Percentiles rank a stretch among this genome's conserved stretches.
phyloP scores from a whole-genome alignment of 225 moss, liverwort and hornwort species.

The Marchantia polymorpha region DNA sequence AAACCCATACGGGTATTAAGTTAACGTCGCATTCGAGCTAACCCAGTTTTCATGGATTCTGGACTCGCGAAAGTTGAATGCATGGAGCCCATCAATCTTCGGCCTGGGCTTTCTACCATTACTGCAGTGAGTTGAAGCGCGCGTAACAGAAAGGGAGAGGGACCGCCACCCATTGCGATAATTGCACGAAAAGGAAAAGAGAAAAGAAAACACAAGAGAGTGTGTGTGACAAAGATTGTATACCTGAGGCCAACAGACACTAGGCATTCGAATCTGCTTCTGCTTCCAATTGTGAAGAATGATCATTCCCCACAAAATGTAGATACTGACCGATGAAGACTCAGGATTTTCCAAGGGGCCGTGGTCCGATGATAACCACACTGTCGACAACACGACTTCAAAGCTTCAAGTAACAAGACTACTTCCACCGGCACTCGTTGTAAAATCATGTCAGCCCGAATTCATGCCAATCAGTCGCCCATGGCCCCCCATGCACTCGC shows the following conservation, averaged over 20 bases:
- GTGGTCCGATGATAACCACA: neutral
- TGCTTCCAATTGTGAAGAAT: slow-evolving; percentile 20
- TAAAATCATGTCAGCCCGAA: neutral
- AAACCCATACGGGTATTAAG: neutral
- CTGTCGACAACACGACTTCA: neutral
- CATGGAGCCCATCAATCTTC: neutral
- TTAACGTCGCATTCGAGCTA: neutral
- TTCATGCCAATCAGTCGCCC: neutral
- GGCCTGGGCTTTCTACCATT: neutral
- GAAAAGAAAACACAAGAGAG: neutral
- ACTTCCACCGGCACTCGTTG: neutral
- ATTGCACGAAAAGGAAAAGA: neutral
- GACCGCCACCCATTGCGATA: neutral
- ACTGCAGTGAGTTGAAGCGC: neutral
- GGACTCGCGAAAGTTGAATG: neutral
- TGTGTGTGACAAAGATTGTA: neutral
- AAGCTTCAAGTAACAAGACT: neutral
- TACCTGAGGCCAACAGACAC: slow-evolving; percentile 12
- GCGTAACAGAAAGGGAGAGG: slow-evolving; percentile 13
- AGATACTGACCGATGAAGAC: neutral
- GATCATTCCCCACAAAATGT: slow-evolving; percentile 12
- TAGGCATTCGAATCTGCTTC: slow-evolving; percentile 19
- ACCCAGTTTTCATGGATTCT: neutral
- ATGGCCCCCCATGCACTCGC: neutral
- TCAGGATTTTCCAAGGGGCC: neutral